These are phyloP conservation scores for Tetrahymena elliotti DNA, from an alignment of 73 alveolate genomes.

Conservation along the genomic window DNA sequence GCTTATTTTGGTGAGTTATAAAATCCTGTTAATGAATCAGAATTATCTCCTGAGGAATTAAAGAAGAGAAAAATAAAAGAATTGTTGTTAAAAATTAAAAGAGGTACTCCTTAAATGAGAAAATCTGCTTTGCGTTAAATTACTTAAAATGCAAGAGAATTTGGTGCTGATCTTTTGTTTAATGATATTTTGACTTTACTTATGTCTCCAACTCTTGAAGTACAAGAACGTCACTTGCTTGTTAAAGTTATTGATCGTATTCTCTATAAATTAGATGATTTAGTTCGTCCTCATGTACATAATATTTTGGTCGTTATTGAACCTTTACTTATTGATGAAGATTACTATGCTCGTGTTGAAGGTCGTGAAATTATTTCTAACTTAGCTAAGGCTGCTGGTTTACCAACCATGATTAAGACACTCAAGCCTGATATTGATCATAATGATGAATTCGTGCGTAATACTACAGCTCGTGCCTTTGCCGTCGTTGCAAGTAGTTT, in stretches of 20 bases:
- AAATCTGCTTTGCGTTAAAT: constrained; percentile 68
- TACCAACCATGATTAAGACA: constrained; percentile 98
- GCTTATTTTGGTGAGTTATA: constrained; percentile 55
- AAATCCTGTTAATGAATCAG: constrained; percentile 60
- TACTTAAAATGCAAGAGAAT: constrained; percentile 70
- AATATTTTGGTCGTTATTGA: constrained; percentile 96
- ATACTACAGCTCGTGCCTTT: constrained; percentile 97
- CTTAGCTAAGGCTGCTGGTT: constrained; percentile 99
- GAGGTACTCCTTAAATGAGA: constrained; percentile 70
- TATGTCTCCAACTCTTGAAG: constrained; percentile 76
- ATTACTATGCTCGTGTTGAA: constrained; percentile 98
- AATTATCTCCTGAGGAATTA: constrained; percentile 53
- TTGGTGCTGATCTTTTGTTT: constrained; percentile 69
- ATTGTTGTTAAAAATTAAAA: constrained; percentile 56
- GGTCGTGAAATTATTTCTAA: constrained; percentile 98
- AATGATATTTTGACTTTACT: constrained; percentile 66
- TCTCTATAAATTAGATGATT: constrained; percentile 85
- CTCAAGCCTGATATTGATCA: constrained; percentile 99
- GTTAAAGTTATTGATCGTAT: constrained; percentile 94
- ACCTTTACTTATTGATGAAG: constrained; percentile 99
- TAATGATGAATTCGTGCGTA: constrained; percentile 97
- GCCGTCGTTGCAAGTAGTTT: constrained; percentile 99
- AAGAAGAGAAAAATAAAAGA: constrained; percentile 65
- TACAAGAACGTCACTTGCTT: constrained; percentile 70
- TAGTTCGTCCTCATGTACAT: constrained; percentile 98